Conservation (phyloP, 306 rosid genomes). For the Rosa persica region DNA sequence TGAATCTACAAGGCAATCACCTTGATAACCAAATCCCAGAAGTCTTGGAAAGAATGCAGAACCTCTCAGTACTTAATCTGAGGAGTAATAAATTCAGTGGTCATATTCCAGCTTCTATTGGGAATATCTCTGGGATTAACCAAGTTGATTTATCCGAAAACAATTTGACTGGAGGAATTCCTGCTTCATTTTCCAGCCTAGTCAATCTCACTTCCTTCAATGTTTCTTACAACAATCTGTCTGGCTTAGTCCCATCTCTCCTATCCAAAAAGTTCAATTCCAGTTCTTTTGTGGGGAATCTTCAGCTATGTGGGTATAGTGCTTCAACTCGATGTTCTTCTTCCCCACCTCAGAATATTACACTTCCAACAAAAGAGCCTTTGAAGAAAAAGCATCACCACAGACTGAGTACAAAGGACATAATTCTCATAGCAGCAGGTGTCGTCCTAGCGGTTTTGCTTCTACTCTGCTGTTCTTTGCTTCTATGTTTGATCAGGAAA, state of each 20-base stretch:
- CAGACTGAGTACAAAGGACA: slow-evolving; percentile 72
- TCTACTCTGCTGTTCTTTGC: slow-evolving; percentile 66
- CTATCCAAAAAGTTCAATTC: slow-evolving; percentile 78
- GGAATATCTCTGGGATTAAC: slow-evolving; percentile 61
- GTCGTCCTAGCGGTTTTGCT: slow-evolving; percentile 61
- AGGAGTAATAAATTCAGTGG: slow-evolving; percentile 65
- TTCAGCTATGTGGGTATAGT: slow-evolving; percentile 72
- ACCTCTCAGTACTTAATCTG: slow-evolving; percentile 64
- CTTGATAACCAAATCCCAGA: slow-evolving; percentile 52
- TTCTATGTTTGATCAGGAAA: slow-evolving; percentile 66
- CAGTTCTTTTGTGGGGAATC: slow-evolving; percentile 77
- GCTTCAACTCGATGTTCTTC: slow-evolving; percentile 64
- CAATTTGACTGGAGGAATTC: slow-evolving; percentile 59
- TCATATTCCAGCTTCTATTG: slow-evolving; percentile 70
- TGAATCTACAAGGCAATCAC: slow-evolving; percentile 53
- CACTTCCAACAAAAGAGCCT: slow-evolving; percentile 52
- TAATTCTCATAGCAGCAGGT: slow-evolving; percentile 82
- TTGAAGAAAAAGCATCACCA: slow-evolving; percentile 36
- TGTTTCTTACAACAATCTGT: slow-evolving; percentile 83
- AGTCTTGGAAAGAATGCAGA: slow-evolving; percentile 46
- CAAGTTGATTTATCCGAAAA: slow-evolving; percentile 70
- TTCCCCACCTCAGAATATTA: slow-evolving; percentile 44
- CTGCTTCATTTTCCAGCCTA: slow-evolving; percentile 57
- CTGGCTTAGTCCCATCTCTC: slow-evolving; percentile 70
- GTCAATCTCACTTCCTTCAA: slow-evolving; percentile 68